Percentiles rank a stretch among this genome's conserved stretches.
phyloP scores from a whole-genome alignment of 495 filamentous ascomycete genomes.

The Hypoxylon perforatum region DNA sequence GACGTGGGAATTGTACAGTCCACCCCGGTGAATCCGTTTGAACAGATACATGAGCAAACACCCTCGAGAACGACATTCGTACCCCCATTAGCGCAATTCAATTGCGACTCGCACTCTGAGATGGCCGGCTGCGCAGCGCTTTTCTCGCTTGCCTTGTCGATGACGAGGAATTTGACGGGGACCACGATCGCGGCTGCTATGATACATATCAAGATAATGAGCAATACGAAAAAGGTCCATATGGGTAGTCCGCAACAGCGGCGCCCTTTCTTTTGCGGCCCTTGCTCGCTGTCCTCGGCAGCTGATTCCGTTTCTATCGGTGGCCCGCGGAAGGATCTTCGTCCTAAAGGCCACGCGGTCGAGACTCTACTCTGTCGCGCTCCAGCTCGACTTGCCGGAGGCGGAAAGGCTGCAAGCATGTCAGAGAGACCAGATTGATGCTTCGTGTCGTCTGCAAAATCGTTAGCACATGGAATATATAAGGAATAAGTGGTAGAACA shows the following conservation, averaged over 20 bases:
- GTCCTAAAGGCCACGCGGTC: constrained; percentile 56
- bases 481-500: constrained; percentile 20
- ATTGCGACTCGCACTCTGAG: constrained; percentile 63
- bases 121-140: constrained; percentile 47
- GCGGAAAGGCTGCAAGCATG: constrained; percentile 91
- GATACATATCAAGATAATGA: constrained; percentile 76
- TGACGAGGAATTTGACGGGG: constrained; percentile 82
- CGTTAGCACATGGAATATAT: constrained; percentile 40
- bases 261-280: constrained; percentile 41
- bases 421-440: constrained; percentile 78
- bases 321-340: constrained; percentile 42
- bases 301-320: constrained; percentile 17
- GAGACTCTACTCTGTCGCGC: constrained; percentile 52
- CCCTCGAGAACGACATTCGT: constrained; percentile 72
- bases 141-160: constrained; percentile 61
- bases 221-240: constrained; percentile 79
- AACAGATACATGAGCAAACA: constrained; percentile 85
- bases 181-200: constrained; percentile 89
- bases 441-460: constrained; percentile 53
- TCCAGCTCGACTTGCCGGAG: constrained; percentile 70
- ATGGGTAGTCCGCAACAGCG: constrained; percentile 82
- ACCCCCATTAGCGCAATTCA: constrained; percentile 82
- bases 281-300: constrained; percentile 26
- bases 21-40: constrained; percentile 84
- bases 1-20: constrained; percentile 71